A percentile compares a stretch with the other conserved stretches of the same genome.
Conservation (phyloP, 441 rosid genomes). For the Erodium trifolium region DNA sequence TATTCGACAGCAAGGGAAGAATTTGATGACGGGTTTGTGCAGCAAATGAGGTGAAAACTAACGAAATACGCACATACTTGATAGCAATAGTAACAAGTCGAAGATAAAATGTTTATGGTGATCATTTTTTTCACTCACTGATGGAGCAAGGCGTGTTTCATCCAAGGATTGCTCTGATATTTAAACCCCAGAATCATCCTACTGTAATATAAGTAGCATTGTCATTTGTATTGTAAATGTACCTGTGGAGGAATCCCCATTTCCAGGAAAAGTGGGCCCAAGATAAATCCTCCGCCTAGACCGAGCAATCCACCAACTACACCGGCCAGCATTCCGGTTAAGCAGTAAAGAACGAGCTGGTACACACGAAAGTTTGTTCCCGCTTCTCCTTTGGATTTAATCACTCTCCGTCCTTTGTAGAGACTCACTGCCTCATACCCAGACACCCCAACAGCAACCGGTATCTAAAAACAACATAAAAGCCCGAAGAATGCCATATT, state of each 20-base stretch:
- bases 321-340: conserved; percentile 47
- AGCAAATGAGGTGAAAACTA: no score
- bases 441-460: conserved; percentile 51
- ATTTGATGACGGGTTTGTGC: no score
- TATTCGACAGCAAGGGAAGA: no score
- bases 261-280: conserved; percentile 70
- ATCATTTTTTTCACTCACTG: no score
- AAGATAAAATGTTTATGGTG: no score
- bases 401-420: conserved; percentile 50
- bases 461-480: conserved; percentile 32
- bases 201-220: no score
- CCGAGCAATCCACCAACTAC: conserved; percentile 63
- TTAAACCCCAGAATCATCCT: conserved; percentile 7
- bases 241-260: conserved; percentile 65
- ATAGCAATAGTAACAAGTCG: no score
- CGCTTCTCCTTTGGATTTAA: conserved; percentile 50
- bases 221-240: neutral
- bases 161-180: neutral
- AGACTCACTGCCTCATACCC: conserved; percentile 47
- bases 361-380: conserved; percentile 27
- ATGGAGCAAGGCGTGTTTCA: no score
- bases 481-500: neutral
- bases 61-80: no score
- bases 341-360: conserved; percentile 44
- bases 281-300: conserved; percentile 62